phyloP scores from a whole-genome alignment of 192 early-diverging fungal genomes.

The Entomortierella lignicola region DNA sequence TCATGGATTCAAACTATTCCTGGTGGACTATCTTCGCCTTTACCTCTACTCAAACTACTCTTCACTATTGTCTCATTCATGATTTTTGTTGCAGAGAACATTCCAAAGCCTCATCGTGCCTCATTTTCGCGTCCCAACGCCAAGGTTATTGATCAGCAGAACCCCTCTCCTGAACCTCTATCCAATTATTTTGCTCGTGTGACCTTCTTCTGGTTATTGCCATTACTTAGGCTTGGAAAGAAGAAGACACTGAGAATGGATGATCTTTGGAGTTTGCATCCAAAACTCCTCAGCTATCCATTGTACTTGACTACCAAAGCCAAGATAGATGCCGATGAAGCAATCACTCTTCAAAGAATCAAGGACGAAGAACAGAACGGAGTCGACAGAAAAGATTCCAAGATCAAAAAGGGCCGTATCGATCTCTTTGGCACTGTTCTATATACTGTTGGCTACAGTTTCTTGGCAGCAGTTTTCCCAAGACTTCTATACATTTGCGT shows the following conservation, averaged over 20 bases:
- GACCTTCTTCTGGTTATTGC: slow-evolving; percentile 55
- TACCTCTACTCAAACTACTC: slow-evolving; percentile 40
- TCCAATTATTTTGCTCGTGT: slow-evolving; percentile 48
- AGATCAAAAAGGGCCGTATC: slow-evolving; percentile 18
- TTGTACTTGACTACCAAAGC: slow-evolving; percentile 45
- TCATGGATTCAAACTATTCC: slow-evolving; percentile 43
- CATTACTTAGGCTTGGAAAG: slow-evolving; percentile 46
- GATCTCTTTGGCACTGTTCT: slow-evolving; percentile 13
- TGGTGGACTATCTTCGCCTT: slow-evolving; percentile 18
- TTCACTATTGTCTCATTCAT: slow-evolving; percentile 46
- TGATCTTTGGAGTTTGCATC: slow-evolving; percentile 46
- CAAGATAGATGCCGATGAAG: slow-evolving; percentile 42
- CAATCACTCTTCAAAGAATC: slow-evolving; percentile 17
- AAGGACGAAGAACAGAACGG: slow-evolving; percentile 1
- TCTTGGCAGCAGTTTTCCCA: slow-evolving; percentile 26
- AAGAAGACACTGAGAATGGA: slow-evolving; percentile 37
- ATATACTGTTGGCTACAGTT: slow-evolving; percentile 31
- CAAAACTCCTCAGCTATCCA: slow-evolving; percentile 45
- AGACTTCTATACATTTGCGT: slow-evolving; percentile 18
- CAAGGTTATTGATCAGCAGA: not conserved
- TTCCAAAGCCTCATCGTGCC: slow-evolving; percentile 47
- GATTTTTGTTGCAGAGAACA: slow-evolving; percentile 59
- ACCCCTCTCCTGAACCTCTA: slow-evolving; percentile 39
- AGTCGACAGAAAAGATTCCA: not conserved
- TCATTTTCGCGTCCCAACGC: slow-evolving; percentile 44